These are phyloP conservation scores for Penicillium paradoxum DNA, from an alignment of 495 filamentous ascomycete species.

Conservation along the genomic window DNA sequence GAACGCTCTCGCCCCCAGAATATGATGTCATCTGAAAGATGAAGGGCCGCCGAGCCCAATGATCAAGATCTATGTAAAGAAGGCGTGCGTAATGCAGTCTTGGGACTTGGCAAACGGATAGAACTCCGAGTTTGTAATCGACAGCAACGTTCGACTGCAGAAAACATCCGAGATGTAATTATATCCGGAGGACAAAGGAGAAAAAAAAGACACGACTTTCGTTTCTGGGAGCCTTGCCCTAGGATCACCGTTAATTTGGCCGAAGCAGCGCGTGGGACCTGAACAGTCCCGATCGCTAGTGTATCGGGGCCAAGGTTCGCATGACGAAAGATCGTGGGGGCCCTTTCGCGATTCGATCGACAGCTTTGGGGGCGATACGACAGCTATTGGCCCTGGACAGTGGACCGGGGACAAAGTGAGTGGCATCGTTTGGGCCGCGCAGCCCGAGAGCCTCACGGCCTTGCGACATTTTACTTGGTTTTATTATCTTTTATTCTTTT, in stretches of 20 bases:
- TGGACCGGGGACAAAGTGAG: not conserved
- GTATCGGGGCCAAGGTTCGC: not conserved
- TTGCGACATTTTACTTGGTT: not conserved
- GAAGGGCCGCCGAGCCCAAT: not conserved
- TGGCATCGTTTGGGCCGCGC: not conserved
- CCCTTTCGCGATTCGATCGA: not conserved
- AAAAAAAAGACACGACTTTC: not conserved
- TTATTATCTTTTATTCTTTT: not conserved
- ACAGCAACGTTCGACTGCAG: not conserved
- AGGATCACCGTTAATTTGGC: not conserved
- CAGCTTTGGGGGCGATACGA: not conserved
- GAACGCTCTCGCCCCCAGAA: not conserved
- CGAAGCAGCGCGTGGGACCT: not conserved
- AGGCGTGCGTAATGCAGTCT: not conserved
- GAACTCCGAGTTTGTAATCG: not conserved
- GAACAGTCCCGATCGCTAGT: not conserved
- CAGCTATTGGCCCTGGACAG: not conserved
- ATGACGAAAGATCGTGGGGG: not conserved
- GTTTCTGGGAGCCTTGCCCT: not conserved
- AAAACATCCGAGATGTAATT: no score
- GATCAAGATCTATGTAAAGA: not conserved
- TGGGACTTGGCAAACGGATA: not conserved
- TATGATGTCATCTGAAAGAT: not conserved
- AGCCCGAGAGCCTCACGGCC: slow-evolving; percentile 1
- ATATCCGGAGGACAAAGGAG: not conserved